A percentile compares a stretch with the other conserved stretches of the same genome.
Evolutionary conservation across 805 yeast species (phyloP).

Genomic region (Tetrapisispora fleetii): DNA sequence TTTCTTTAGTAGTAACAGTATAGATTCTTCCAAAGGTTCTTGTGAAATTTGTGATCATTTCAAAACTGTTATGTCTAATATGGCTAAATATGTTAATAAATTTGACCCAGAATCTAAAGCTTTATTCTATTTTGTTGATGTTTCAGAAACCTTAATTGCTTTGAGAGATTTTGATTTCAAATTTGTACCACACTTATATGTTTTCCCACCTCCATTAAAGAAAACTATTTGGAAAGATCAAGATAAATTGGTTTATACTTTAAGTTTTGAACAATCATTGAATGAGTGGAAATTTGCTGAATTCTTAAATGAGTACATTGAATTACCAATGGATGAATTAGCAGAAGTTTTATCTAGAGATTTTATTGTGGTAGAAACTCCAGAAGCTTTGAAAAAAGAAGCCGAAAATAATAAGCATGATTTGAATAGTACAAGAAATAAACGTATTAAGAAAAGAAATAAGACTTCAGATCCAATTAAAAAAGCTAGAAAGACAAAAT

Average conservation of each 20-base stretch:
- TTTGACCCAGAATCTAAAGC: neutral
- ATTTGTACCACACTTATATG: constrained; percentile 2
- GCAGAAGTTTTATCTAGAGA: neutral
- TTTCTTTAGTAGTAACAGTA: neutral
- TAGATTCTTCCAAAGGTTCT: neutral
- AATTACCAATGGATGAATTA: neutral
- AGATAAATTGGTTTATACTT: neutral
- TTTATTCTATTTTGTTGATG: neutral
- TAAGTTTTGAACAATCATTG: neutral
- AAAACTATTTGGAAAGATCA: neutral
- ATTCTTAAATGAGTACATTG: neutral
- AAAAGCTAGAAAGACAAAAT: neutral
- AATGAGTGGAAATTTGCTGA: constrained; percentile 1
- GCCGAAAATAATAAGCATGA: no score
- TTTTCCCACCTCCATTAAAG: neutral
- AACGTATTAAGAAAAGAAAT: neutral
- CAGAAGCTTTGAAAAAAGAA: neutral
- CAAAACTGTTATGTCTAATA: neutral
- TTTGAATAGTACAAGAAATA: neutral
- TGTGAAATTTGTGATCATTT: constrained; percentile 5
- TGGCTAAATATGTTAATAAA: neutral
- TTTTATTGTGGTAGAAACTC: neutral
- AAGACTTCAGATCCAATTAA: neutral
- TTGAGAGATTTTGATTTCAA: constrained; percentile 1
- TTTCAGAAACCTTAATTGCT: neutral